Base-by-base conservation (phyloP, 768 basidiomycete species). In the Paxillus ammoniavirescens region DNA sequence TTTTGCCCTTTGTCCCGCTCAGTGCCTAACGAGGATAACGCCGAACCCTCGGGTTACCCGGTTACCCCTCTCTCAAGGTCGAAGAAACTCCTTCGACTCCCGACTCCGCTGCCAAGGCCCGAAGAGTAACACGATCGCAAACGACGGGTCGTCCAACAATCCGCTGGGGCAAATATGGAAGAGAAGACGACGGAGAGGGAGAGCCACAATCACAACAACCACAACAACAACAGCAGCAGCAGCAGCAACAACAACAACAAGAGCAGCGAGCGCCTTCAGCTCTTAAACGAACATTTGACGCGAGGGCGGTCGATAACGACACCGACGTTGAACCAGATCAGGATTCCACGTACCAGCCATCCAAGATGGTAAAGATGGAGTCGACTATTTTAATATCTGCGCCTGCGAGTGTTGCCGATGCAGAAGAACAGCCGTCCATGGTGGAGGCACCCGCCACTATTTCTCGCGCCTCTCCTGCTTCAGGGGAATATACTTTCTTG, bases 401-500 rank as follows among this genome's bases (percentile, higher is more conserved):
- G 17, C 61, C 69, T 41, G 52, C 62, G 53, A 68, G 66, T 38
- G 8, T 68, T 38, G 60, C 72, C 12, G 68, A 68, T n/a, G 66
- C 63, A 26, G 7, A 33, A 5, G 60, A 64, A 21, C 42, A 57
- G 15, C 51, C 36, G 21, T 53, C 56, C 10, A 33, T 46, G n/a
- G 37, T 41, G 21, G 58, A 66, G 10, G 33, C 17, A 1, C 36
- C 50, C 13, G 52, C 59, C 6, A 26, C 41, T 21, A 26, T 52
- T 2, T 44, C 66, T 23, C 58, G 54, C 37, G n/a, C 50, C 9
- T 66, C 70, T 8, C 69, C 70, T 5, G 63, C 64, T 13, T 7
- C 70, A 2, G 69, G 70, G 40, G 70, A 70, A 58, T 70, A 72
- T 23, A 70, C 69, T 40, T 70, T 70, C 18, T 57, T 70, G 41